Conservation (phyloP, 805 yeast species). For the Candida insectorum region DNA sequence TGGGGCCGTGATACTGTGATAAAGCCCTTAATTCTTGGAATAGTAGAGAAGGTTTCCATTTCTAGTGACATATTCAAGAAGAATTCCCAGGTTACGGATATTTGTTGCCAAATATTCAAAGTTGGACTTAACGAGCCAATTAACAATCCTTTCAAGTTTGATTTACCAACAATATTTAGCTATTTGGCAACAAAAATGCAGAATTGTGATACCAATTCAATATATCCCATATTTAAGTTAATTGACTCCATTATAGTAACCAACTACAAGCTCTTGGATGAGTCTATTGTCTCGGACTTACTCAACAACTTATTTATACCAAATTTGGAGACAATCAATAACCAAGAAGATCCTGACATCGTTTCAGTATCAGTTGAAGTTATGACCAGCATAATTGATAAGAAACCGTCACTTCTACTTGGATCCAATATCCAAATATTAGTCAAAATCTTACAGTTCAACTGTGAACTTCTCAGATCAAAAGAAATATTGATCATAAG, state of each 20-base stretch:
- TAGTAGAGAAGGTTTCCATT: slow-evolving; percentile 42
- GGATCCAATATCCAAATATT: slow-evolving; percentile 27
- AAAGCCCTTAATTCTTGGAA: slow-evolving; percentile 38
- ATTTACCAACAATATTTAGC: slow-evolving; percentile 33
- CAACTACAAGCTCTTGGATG: slow-evolving; percentile 26
- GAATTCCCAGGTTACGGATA: slow-evolving; percentile 56
- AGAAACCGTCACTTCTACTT: slow-evolving; percentile 44
- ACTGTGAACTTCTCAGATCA: slow-evolving; percentile 15
- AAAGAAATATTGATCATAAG: slow-evolving; percentile 56
- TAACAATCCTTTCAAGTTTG: slow-evolving; percentile 65
- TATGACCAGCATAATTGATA: slow-evolving; percentile 46
- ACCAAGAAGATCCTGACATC: slow-evolving; percentile 54
- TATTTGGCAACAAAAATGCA: slow-evolving; percentile 34
- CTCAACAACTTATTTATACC: slow-evolving; percentile 36
- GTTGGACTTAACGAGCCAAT: slow-evolving; percentile 60
- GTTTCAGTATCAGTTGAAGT: slow-evolving; percentile 50
- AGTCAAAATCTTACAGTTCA: slow-evolving; percentile 7
- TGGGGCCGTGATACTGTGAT: slow-evolving; percentile 53
- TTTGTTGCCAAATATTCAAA: slow-evolving; percentile 59
- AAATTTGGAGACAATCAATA: slow-evolving; percentile 40
- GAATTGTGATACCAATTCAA: slow-evolving; percentile 25
- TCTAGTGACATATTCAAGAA: slow-evolving; percentile 32
- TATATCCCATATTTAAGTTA: slow-evolving; percentile 44
- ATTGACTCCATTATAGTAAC: slow-evolving; percentile 43
- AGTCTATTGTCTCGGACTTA: slow-evolving; percentile 31